Evolutionary conservation across 352 stramenopile species (phyloP).

Genomic region (Pelagophyceae sp.): DNA sequence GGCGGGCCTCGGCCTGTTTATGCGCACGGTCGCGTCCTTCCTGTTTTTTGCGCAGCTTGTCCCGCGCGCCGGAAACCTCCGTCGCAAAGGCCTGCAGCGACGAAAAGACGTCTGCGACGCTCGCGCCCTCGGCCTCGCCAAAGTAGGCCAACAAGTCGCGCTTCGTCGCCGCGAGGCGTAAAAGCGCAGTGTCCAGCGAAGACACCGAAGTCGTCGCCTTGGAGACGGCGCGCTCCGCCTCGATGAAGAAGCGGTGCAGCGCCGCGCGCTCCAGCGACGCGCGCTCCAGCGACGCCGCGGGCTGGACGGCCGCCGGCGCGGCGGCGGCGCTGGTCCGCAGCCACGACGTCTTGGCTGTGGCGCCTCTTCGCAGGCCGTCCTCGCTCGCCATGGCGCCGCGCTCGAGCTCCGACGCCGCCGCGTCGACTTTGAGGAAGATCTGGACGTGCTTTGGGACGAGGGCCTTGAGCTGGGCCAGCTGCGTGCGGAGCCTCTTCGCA

Average conservation of each 20-base stretch:
- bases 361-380: not conserved
- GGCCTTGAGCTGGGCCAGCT: not conserved
- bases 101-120: not conserved
- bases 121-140: not conserved
- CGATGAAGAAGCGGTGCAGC: slow-evolving; percentile 5
- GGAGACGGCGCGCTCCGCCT: not conserved
- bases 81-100: not conserved
- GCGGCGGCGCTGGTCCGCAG: not conserved
- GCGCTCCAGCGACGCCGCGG: not conserved
- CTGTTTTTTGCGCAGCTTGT: not conserved
- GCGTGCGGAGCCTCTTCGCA: not conserved
- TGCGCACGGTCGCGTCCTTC: not conserved
- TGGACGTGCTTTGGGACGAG: not conserved
- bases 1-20: not conserved
- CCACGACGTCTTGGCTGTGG: not conserved
- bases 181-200: not conserved
- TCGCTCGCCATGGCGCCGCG: not conserved
- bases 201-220: not conserved
- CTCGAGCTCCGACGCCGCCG: not conserved
- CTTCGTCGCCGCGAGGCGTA: not conserved
- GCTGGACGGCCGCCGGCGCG: not conserved
- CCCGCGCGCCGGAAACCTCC: not conserved
- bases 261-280: not conserved
- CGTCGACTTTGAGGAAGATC: not conserved
- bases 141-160: not conserved